A percentile compares a stretch with the other conserved stretches of the same genome.
phyloP scores from a whole-genome alignment of 139 green algal species.

The Closterium sp. region DNA sequence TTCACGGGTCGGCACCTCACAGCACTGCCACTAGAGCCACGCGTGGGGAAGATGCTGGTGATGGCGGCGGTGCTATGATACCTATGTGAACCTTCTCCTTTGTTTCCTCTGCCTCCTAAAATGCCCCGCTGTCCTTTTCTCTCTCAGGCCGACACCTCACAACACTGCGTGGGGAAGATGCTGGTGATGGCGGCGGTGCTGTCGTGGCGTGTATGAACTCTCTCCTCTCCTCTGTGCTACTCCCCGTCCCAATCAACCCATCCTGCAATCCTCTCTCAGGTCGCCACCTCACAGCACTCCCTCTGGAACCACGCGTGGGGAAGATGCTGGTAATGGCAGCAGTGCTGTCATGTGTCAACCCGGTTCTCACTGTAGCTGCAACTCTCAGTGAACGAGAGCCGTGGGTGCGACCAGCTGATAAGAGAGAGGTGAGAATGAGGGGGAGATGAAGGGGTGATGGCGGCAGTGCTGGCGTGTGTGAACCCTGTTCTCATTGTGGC shows the following conservation, averaged over 20 bases:
- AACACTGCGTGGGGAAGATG: constrained; percentile 14
- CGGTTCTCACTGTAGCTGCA: constrained; percentile 53
- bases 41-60: constrained; percentile 60
- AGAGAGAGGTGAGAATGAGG: constrained; percentile 30
- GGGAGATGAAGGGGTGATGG: neutral
- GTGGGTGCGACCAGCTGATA: constrained; percentile 17
- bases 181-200: too few species aligned
- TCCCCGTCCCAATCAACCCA: too few species aligned
- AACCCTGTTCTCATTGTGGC: constrained; percentile 48
- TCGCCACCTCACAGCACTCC: constrained; percentile 50
- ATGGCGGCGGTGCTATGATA: constrained; percentile 49
- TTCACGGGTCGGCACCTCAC: constrained; percentile 41
- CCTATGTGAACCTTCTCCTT: constrained; percentile 49
- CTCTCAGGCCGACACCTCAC: too few species aligned
- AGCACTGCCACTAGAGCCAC: constrained; percentile 53
- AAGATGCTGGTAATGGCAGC: constrained; percentile 58
- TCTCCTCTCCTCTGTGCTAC: too few species aligned
- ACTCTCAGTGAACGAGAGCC: constrained; percentile 9
- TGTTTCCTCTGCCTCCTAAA: too few species aligned
- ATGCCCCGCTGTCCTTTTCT: too few species aligned
- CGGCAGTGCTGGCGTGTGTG: too few species aligned
- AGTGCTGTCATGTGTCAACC: constrained; percentile 52
- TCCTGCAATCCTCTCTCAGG: constrained; percentile 22
- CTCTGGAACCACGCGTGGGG: constrained; percentile 53
- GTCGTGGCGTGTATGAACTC: too few species aligned